A percentile compares a stretch with the other conserved stretches of the same genome.
phyloP scores from a whole-genome alignment of 1,284 basidiomycete genomes.

The Ceratorhiza oryzae-sativae region DNA sequence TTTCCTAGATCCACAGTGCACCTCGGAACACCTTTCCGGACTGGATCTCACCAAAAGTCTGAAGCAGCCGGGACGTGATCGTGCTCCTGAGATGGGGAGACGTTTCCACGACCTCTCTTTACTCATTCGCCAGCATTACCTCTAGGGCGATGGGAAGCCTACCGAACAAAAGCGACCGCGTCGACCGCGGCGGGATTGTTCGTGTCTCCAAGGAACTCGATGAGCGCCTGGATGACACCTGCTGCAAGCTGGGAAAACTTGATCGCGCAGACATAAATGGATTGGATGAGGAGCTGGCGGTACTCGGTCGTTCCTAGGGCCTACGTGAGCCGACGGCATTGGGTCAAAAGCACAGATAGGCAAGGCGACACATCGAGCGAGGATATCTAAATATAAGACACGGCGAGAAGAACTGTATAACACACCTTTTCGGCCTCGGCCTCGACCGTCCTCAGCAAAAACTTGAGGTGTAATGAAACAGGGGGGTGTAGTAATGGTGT shows the following conservation, averaged over 20 bases:
- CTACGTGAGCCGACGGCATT: background rate
- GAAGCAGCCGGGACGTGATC: constrained; percentile 87
- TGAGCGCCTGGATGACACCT: constrained; percentile 94
- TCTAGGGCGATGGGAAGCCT: constrained; percentile 44
- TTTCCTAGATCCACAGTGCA: constrained; percentile 97
- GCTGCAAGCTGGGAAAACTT: constrained; percentile 98
- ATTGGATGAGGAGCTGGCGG: constrained; percentile 95
- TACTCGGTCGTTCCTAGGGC: constrained; percentile 66
- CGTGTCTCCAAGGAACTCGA: constrained; percentile 98
- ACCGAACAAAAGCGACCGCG: constrained; percentile 94
- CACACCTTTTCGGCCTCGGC: constrained; percentile 81
- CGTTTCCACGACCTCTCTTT: constrained; percentile 96
- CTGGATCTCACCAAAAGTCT: constrained; percentile 89
- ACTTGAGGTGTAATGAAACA: too few relatives aligned
- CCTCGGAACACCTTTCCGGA: constrained; percentile 98
- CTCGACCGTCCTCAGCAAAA: constrained; percentile 87
- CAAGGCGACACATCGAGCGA: too few relatives aligned
- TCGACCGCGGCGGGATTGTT: constrained; percentile 95
- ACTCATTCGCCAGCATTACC: background rate
- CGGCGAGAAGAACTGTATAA: background rate
- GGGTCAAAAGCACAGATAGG: background rate
- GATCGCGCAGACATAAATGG: constrained; percentile 96
- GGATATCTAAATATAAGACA: background rate
- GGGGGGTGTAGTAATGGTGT: too few relatives aligned
- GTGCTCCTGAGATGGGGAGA: constrained; percentile 87